A percentile compares a stretch with the other conserved stretches of the same genome.
Evolutionary conservation across 2,329 filamentous ascomycete species (phyloP).

Genomic region (Neonectria hederae): DNA sequence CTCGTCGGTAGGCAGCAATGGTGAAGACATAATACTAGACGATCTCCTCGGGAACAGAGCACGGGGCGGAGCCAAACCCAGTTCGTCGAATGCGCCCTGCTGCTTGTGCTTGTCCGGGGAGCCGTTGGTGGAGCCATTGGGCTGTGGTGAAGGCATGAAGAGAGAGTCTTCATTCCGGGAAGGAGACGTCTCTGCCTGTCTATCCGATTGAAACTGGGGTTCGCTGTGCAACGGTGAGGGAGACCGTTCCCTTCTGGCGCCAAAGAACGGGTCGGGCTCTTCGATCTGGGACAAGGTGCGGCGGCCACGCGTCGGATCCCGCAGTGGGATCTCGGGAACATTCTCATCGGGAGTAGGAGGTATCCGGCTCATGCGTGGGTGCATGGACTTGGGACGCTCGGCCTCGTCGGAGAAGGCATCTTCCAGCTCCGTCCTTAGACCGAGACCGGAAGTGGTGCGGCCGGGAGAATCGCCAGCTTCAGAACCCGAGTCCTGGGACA

Average conservation of each 20-base stretch:
- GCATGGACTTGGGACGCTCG: constrained; percentile 76
- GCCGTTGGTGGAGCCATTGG: constrained; percentile 45
- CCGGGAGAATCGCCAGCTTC: constrained; percentile 50
- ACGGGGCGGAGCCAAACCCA: constrained; percentile 61
- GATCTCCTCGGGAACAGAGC: constrained; percentile 61
- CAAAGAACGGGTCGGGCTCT: constrained; percentile 57
- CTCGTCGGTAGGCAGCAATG: constrained; percentile 74
- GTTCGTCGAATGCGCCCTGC: constrained; percentile 59
- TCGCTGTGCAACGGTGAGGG: constrained; percentile 62
- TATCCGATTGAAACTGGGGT: constrained; percentile 43
- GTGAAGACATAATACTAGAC: constrained; percentile 70
- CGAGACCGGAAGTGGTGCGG: constrained; percentile 47
- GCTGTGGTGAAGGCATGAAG: constrained; percentile 49
- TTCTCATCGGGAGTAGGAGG: constrained; percentile 60
- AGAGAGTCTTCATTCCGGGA: constrained; percentile 47
- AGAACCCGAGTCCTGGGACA: constrained; percentile 70
- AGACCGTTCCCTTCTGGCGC: constrained; percentile 66
- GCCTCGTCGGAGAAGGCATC: constrained; percentile 58
- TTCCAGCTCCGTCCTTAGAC: constrained; percentile 65
- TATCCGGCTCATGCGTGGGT: constrained; percentile 76
- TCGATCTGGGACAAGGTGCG: constrained; percentile 52
- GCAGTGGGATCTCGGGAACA: constrained; percentile 56
- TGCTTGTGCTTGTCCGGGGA: constrained; percentile 59
- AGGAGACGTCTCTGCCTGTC: constrained; percentile 43
- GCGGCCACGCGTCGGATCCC: constrained; percentile 54